Evolutionary conservation across 768 basidiomycete species (phyloP).

Genomic region (Pisolithus orientalis): DNA sequence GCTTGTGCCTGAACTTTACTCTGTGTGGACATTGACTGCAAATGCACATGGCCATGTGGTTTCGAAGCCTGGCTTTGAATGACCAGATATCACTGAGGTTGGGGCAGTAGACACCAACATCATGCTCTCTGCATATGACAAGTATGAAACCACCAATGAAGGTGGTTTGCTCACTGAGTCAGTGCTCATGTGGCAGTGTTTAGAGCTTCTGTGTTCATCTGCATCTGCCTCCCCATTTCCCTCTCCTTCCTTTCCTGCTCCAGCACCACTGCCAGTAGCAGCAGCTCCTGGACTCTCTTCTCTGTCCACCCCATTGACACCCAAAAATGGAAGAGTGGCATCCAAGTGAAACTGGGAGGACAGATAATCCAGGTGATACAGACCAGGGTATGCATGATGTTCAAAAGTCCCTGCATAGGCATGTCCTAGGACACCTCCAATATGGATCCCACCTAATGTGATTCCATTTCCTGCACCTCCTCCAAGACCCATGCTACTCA

Average conservation of each 20-base stretch:
- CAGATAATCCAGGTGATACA: constrained; percentile 70
- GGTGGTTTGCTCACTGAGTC: constrained; percentile 45
- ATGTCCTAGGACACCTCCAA: no score
- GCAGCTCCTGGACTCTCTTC: constrained; percentile 27
- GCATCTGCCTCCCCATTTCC: constrained; percentile 57
- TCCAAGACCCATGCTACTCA: no score
- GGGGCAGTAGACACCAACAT: no score
- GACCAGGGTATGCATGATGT: constrained; percentile 50
- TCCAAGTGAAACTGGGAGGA: constrained; percentile 41
- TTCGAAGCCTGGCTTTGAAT: no score
- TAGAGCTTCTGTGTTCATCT: constrained; percentile 62
- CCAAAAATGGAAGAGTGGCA: constrained; percentile 51
- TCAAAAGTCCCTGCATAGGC: constrained; percentile 30
- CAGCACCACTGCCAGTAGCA: neutral
- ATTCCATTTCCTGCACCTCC: no score
- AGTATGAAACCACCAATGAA: constrained; percentile 58
- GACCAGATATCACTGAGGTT: no score
- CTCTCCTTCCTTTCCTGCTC: constrained; percentile 2
- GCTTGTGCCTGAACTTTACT: no score
- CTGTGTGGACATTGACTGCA: no score
- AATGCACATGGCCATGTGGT: no score
- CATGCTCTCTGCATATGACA: constrained; percentile 49
- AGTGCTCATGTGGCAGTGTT: constrained; percentile 69
- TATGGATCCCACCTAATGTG: no score
- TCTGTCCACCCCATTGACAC: constrained; percentile 40